Base-by-base conservation (phyloP, 1,139 yeast species). In the Yamadazyma friedrichii region DNA sequence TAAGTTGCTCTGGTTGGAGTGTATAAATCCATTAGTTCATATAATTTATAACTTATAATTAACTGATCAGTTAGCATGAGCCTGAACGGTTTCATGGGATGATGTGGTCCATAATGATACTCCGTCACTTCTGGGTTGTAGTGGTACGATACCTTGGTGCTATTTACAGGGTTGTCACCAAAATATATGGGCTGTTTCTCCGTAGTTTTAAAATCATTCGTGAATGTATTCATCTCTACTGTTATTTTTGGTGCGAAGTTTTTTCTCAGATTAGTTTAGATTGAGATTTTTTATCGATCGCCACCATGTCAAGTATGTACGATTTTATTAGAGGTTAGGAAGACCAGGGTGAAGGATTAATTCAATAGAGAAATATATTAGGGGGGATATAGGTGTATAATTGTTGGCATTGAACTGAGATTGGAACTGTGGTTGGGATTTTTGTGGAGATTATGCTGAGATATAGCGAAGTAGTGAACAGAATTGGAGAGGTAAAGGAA, bases 71-170 rank as follows among this genome's bases (percentile, higher is more conserved):
- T 93, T 15, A 93, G 74, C 91, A 91, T 85, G 43, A 93, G 70
- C 46, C 98, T 67, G 61, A 93, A 88, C n/a, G 98, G 98, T 58
- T 93, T 93, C 98, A 93, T 93, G 10, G 98, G 98, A 63, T 93
- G 98, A 46, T 82, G 78, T 0, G 88, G 86, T 11, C 98, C 98
- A 62, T 86, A 89, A 56, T 88, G 97, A 62, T 83, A 88, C 52
- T 81, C 77, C 4, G 88, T 75, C 0, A 85, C 95, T 42, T 84
- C 82, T 29, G 94, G 88, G 59, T 89, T 89, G 63, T 79, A 88
- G 60, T 89, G 97, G 61, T 89, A 89, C 10, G 96, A 87, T 0
- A 89, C 96, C 51, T 79, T 69, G 22, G 54, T 48, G 8, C 49
- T 42, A 20, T 20, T 20, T 6, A 20, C 24, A 5, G 78, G 76